Conservation (phyloP, 2,329 filamentous ascomycete species). For the Ploettnerulaceae sp. region DNA sequence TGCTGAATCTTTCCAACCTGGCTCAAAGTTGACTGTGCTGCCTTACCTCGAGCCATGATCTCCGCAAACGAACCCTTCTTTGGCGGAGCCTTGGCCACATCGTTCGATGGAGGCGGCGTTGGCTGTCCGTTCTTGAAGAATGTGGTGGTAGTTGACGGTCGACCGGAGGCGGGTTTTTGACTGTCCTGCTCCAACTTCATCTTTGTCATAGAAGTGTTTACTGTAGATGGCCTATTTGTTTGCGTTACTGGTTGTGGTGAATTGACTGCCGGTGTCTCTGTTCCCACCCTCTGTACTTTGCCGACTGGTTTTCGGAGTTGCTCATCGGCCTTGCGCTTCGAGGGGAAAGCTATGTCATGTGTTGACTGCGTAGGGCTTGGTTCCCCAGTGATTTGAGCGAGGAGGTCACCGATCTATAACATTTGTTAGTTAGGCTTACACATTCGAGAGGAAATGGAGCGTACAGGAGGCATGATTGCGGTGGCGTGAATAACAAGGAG, state of each 20-base stretch:
- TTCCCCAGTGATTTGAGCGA: slow-evolving; percentile 57
- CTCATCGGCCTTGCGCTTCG: slow-evolving; percentile 56
- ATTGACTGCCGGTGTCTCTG: slow-evolving; percentile 20
- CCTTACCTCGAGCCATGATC: slow-evolving; percentile 67
- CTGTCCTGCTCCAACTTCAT: slow-evolving; percentile 18
- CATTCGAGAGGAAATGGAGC: not conserved
- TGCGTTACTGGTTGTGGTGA: slow-evolving; percentile 23
- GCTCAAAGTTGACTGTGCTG: slow-evolving; percentile 56
- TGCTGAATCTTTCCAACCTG: slow-evolving; percentile 69
- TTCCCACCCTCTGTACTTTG: slow-evolving; percentile 44
- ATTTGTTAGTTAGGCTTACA: not conserved
- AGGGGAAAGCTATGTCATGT: slow-evolving; percentile 29
- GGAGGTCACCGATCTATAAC: slow-evolving; percentile 49
- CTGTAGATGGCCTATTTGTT: slow-evolving; percentile 15
- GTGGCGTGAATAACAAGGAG: not conserved
- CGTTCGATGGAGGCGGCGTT: slow-evolving; percentile 22
- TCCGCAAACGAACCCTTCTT: slow-evolving; percentile 73
- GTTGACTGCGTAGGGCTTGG: slow-evolving; percentile 36
- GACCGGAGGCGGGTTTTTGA: not conserved
- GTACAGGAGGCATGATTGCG: slow-evolving; percentile 10
- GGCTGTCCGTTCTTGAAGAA: slow-evolving; percentile 27
- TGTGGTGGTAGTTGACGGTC: slow-evolving; percentile 2
- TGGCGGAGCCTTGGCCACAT: slow-evolving; percentile 38
- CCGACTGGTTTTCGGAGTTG: slow-evolving; percentile 39
- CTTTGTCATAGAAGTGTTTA: slow-evolving; percentile 23